Percentiles rank a stretch among this genome's conserved stretches.
Conservation (phyloP, 2,329 filamentous ascomycete genomes). For the Trichoderma simmonsii region DNA sequence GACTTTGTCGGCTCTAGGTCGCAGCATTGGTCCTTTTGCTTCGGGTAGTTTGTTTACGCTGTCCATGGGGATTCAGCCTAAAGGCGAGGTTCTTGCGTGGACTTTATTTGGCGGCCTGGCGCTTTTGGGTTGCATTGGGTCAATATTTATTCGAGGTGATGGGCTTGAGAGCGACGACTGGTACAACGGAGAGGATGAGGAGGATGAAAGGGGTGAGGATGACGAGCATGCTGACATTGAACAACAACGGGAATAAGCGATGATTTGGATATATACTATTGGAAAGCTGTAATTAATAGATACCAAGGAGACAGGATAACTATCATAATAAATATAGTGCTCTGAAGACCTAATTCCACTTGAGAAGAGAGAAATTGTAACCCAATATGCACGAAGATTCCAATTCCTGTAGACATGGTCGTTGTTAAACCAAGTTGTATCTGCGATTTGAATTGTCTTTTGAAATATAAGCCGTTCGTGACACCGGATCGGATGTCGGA, state of each 20-base stretch:
- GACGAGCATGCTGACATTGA: background rate
- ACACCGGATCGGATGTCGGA: background rate
- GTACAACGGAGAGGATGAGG: slow-evolving; percentile 34
- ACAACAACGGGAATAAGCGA: background rate
- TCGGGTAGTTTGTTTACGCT: slow-evolving; percentile 84
- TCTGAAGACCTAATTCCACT: background rate
- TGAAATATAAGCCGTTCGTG: background rate
- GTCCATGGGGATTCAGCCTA: slow-evolving; percentile 67
- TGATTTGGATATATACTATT: background rate
- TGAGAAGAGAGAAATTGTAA: background rate
- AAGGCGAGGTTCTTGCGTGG: slow-evolving; percentile 83
- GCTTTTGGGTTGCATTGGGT: slow-evolving; percentile 74
- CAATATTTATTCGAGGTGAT: slow-evolving; percentile 69
- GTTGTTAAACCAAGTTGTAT: background rate
- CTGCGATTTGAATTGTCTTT: background rate
- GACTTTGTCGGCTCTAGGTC: slow-evolving; percentile 84
- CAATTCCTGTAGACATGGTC: background rate
- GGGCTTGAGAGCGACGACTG: slow-evolving; percentile 59
- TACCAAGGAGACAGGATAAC: background rate
- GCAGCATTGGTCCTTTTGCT: slow-evolving; percentile 83
- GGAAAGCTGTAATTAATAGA: background rate
- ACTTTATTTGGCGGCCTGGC: slow-evolving; percentile 82
- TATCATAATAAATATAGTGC: background rate
- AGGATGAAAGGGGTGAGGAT: slow-evolving; percentile 23
- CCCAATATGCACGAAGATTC: background rate